These are phyloP conservation scores for Trichoderma sp. DNA, from an alignment of 2,329 filamentous ascomycete species.

Conservation along the genomic window DNA sequence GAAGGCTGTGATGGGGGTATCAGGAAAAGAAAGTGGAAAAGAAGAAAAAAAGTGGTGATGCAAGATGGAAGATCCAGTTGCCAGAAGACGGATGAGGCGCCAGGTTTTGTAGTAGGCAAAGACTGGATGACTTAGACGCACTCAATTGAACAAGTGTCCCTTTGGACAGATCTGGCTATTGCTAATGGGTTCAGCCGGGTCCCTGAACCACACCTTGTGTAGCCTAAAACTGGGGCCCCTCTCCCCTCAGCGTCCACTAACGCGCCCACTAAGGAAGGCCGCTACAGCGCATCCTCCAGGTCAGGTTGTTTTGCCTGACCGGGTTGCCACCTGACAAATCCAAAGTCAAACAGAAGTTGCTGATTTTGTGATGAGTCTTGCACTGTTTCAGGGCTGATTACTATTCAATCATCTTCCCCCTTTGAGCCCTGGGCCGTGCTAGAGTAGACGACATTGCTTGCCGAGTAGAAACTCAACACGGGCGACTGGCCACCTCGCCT, in stretches of 20 bases:
- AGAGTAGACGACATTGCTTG: constrained; percentile 7
- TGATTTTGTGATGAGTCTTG: not conserved
- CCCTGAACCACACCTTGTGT: constrained; percentile 14
- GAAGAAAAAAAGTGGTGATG: constrained; percentile 20
- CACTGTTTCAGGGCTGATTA: not conserved
- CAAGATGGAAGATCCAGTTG: constrained; percentile 23
- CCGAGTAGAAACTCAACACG: not conserved
- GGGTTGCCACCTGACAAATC: constrained; percentile 16
- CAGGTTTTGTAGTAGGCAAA: constrained; percentile 37
- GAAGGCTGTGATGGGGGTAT: constrained; percentile 23
- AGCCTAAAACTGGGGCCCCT: constrained; percentile 16
- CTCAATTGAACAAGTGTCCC: constrained; percentile 48
- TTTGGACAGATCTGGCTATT: constrained; percentile 28
- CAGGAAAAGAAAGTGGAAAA: not conserved
- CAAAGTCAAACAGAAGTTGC: not conserved
- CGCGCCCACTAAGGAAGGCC: constrained; percentile 1
- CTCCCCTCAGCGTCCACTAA: constrained; percentile 14
- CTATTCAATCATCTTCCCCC: not conserved
- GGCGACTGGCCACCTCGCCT: not conserved
- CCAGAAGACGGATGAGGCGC: constrained; percentile 29
- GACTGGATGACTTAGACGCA: constrained; percentile 21
- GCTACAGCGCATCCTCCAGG: constrained; percentile 1
- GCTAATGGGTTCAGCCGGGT: not conserved
- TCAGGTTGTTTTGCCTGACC: not conserved
- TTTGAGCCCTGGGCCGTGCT: not conserved